Evolutionary conservation across 768 basidiomycete genomes (phyloP), one percentile per base, ranked within the genome.

Genomic region (Lactarius sp.): DNA sequence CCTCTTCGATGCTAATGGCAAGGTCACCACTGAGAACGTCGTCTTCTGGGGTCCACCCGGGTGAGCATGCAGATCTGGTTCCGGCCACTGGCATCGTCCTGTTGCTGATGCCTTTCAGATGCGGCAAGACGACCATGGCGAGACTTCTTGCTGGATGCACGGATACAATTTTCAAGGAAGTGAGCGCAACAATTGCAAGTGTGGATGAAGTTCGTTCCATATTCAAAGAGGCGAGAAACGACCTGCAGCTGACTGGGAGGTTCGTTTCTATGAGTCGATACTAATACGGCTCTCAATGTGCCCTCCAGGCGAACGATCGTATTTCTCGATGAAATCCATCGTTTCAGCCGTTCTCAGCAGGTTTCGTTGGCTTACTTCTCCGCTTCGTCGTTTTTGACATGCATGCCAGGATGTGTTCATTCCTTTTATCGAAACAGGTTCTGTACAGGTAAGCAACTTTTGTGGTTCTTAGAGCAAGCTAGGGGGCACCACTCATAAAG

Each of bases 301-400:
- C 41, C 16, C n/a, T 41, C 4, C 64, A 90, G 88, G 69, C 80
- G 81, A 66, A 94, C 91, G 0, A 76, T 90, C 33, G 70, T 94
- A 14, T 94, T 93, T 73, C 73, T 93, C 60, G 92, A 94, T 69
- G 92, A 94, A 73, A 85, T 94, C 14, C 92, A 92, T 74, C 83
- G 89, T 0, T 90, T 89, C 70, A 88, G 83, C 71, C 86, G 83
- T 68, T 75, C 82, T 8, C 86, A 88, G 64, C 88, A 90, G 74
- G 86, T 85, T 61, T 31, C 4, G 27, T 22, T 2, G 34, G 9
- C 34, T 20, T 42, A 18, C 13, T 18, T 18, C 44, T 36, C 12
- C 20, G 51, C 49, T 54, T 52, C 59, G 22, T 47, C 36, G 42
- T 64, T 44, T 58, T 69, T 70, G 59, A 67, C 68, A 33, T 7